Base-by-base conservation (phyloP, 495 filamentous ascomycete genomes). In the Tetracladium setigerum region DNA sequence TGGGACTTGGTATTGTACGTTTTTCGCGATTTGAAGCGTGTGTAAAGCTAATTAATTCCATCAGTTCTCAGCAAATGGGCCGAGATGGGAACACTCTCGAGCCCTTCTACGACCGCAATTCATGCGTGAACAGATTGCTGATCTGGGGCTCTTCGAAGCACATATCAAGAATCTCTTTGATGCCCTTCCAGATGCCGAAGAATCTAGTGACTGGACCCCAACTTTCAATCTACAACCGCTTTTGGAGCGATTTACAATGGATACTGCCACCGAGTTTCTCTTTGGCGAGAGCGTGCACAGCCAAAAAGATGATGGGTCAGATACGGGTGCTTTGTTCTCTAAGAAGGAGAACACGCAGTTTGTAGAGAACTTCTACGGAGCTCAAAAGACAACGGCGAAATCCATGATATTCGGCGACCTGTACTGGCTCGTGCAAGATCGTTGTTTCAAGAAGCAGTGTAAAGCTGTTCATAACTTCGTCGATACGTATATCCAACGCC, bases 251-350 rank as follows among this genome's bases (percentile, higher is more conserved):
- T 67, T 85, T 56, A 83, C 82, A 15, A 73, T 86, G 27, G 83
- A 87, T 64, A 76, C 73, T 9, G 76, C 79, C n/a, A 84, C 78
- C 8, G 79, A 83, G 42, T 82, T 86, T 58, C 70, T 87, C 37
- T 82, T 86, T 56, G 82, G 82, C 14, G 60, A 65, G 51, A 52
- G 46, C 45, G 47, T 49, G 4, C 32, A 54, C 11, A 60, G 30
- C 41, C 48, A 46, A 49, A 52, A 49, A 53, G 48, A 42, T 44
- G 51, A 52, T 38, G 48, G 31, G 27, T 42, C 49, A 15, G 46
- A 49, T 38, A 46, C 30, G 19, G 47, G 39, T 54, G 30, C 30
- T 4, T 49, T 53, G 19, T 74, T 71, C 52, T 45, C 46, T 45
- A 49, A 46, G 35, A 49, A 45, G 30, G 45, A 48, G 46, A 41